Percentiles rank a stretch among this genome's conserved stretches.
Evolutionary conservation across 768 basidiomycete species (phyloP).

Genomic region (Xanthoconium stramineum): DNA sequence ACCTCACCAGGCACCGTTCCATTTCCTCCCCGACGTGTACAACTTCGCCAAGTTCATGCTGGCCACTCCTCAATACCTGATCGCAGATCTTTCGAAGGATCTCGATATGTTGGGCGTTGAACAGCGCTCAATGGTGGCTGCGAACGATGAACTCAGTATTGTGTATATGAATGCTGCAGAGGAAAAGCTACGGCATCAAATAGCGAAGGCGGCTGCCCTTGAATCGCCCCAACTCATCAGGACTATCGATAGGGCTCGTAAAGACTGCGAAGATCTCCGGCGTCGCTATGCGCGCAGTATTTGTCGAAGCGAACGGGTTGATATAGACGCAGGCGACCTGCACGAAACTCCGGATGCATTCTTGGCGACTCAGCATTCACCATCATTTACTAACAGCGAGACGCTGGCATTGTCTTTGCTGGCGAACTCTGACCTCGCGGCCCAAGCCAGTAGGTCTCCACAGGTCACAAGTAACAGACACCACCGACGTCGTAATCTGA

Average conservation of each 20-base stretch:
- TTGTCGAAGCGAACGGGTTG: conserved; percentile 24
- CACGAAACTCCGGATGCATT: conserved; percentile 59
- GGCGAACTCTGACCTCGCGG: conserved; percentile 3
- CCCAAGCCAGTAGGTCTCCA: conserved; percentile 4
- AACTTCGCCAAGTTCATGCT: conserved; percentile 94
- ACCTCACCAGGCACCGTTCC: conserved; percentile 91
- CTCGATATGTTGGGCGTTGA: conserved; percentile 71
- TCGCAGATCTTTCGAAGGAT: conserved; percentile 69
- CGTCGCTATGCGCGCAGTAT: conserved; percentile 30
- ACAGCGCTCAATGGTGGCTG: conserved; percentile 56
- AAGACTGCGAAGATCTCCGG: conserved; percentile 53
- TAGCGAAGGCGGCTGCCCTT: conserved; percentile 73
- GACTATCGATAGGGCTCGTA: conserved; percentile 60
- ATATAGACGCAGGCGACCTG: conserved; percentile 4
- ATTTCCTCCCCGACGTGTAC: conserved; percentile 92
- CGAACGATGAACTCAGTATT: conserved; percentile 74
- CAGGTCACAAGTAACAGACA: conserved; percentile 33
- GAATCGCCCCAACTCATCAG: conserved; percentile 64
- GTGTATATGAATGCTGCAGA: conserved; percentile 80
- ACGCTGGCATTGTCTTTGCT: background rate
- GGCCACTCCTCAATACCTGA: conserved; percentile 82
- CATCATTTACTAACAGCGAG: conserved; percentile 10
- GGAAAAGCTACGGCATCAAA: conserved; percentile 71
- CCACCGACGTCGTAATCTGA: conserved; percentile 70
- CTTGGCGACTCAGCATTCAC: conserved; percentile 41